Conservation (phyloP, 345 rosid genomes). For the Citrus unshiu region DNA sequence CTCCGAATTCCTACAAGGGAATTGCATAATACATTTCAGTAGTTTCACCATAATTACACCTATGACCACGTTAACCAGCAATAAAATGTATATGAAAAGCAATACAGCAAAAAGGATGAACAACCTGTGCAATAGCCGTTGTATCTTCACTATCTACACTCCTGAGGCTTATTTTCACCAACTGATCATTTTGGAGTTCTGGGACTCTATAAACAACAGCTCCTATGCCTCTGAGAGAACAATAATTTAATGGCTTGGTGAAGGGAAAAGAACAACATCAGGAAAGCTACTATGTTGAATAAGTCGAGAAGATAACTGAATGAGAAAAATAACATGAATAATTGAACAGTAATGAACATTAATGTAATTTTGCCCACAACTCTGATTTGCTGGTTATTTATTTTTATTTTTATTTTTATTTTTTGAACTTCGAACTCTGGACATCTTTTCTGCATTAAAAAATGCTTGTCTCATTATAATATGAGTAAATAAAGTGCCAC, state of each 20-base stretch:
- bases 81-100: neutral
- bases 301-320: neutral
- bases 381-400: too few species aligned
- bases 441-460: neutral
- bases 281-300: neutral
- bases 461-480: neutral
- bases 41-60: neutral
- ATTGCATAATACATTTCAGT: neutral
- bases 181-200: conserved; percentile 48
- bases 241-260: neutral
- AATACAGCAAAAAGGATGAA: neutral
- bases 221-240: conserved; percentile 46
- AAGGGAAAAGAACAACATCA: neutral
- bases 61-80: neutral
- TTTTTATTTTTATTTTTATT: neutral
- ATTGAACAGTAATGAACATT: neutral
- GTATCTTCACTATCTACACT: conserved; percentile 64
- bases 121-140: conserved; percentile 43
- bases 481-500: neutral
- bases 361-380: neutral
- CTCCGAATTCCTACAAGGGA: conserved; percentile 46
- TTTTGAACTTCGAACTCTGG: neutral
- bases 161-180: conserved; percentile 70
- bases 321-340: neutral
- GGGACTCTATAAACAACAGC: conserved; percentile 64